Base-by-base conservation (phyloP, 305 asterid genomes). In the Ilex paraguariensis region DNA sequence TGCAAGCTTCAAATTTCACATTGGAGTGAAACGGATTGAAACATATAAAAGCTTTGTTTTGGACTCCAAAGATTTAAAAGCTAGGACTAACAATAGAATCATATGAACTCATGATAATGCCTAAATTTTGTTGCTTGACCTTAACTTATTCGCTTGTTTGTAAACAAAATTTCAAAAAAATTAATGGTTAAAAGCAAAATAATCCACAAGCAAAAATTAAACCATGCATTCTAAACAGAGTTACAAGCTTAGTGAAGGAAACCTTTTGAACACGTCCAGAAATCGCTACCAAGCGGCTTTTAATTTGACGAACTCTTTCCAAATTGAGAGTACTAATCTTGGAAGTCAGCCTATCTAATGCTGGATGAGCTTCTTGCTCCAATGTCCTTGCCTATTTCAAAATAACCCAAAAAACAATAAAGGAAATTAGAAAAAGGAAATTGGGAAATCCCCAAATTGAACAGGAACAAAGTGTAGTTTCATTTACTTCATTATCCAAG, bases 251-350 rank as follows among this genome's bases (percentile, higher is more conserved):
- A 62, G 57, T 58, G 65, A 61, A 63, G 28, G 7, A 60, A 69
- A 93, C 99, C 99, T 93, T 93, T 73, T 93, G 99, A 66, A 93
- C 97, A 54, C 99, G 99, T 45, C 97, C 97, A 32, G 97, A 86
- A 65, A 93, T 90, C 58, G 97, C 95, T 73, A 93, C 97, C 76
- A 93, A 72, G 3, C 97, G 92, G 61, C 97, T 90, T 66, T 93
- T 93, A 66, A 93, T 93, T 70, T 93, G 99, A 64, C 97, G 85
- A 63, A 93, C 97, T 5, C 97, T 88, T 67, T 93, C 97, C 87
- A 93, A 77, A 80, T 93, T 93, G 74, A 90, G 96, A 21, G 96
- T 86, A 81, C 96, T 93, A 57, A 93, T 93, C 77, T 93, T 86
- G 46, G 96, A 80, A 50, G 99, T 93, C 74, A 93, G 61, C 73